Base-by-base conservation (phyloP, 169 alveolate genomes). In the Plasmodium gallinaceum region DNA sequence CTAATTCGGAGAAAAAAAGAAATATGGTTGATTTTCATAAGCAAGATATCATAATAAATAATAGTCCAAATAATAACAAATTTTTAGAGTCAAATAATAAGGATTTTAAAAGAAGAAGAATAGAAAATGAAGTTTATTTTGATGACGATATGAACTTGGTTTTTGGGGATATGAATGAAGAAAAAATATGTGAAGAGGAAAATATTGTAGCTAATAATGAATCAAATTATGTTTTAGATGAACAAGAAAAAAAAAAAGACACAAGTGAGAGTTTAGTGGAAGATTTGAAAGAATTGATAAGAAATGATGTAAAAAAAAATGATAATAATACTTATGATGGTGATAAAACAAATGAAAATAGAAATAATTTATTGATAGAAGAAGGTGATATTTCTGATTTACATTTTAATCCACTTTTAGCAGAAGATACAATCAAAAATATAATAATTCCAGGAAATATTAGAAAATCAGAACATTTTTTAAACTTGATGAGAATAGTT, bases 391-490 rank as follows among this genome's bases (percentile, higher is more conserved):
- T 61, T 2, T 78, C 88, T 37, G 96, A 95, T 18, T 91, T 92
- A 12, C 93, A 95, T 54, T 93, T 93, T 60, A 93, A 92, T 88
- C 98, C 98, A 0, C 93, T 96, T 12, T 92, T 96, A 16, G 95
- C 97, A 7, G 97, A 93, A 4, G 94, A 94, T 43, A 88, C 90
- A 0, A 24, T 94, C 46, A 88, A 54, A 60, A 92, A 90, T 66
- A 95, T 94, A 0, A 95, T 94, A 0, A 94, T 98, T 1, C 99
- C 99, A 3, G 99, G 99, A 1, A 92, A 96, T 54, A 98, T 98
- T 7, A 94, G 99, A 32, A 95, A 95, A 60, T 99, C 99, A 10
- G 98, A 97, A 78, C 99, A 97, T 68, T 98, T 98, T 90, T 83
- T 98, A 39, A 88, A 95, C 37, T 94, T 97, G 60, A 85, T 97